Base-by-base conservation (phyloP, 805 yeast genomes). In the Wickerhamiella lipophila region DNA sequence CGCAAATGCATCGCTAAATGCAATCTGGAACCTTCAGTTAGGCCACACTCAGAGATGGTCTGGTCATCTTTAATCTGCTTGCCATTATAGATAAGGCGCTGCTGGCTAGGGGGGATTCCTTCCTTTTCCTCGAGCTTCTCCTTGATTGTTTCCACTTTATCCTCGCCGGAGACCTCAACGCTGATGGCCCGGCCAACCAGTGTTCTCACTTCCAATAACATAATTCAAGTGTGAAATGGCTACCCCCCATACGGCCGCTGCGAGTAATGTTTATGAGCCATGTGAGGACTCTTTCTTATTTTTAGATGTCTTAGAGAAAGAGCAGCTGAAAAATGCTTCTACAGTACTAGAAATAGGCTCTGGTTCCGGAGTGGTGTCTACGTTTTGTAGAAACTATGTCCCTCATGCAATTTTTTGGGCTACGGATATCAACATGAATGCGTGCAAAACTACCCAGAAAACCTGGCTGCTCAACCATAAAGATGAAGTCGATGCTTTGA, bases 81-180 rank as follows among this genome's bases (percentile, higher is more conserved):
- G 18, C 98, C 98, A 49, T 83, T 79, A 66, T 76, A 86, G 58
- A 89, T 81, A 55, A 89, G 77, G 56, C 95, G 77, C 66, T 92
- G 98, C 67, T 89, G 98, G 26, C 83, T 78, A 9, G 97, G 96
- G 2, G 97, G 96, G 49, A 89, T 89, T 1, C 97, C 98, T 64
- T 89, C 97, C 59, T 85, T 85, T 61, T 89, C 96, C 64, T 92
- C 97, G 69, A 89, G 77, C 62, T 82, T 76, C 62, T 89, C 96
- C 66, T 89, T 89, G 66, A 89, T 78, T 44, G 81, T 76, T 53
- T 77, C 74, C 51, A 84, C 73, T 54, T 62, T 62, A 50, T 65
- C 70, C 3, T 55, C 52, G 16, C 62, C 60, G 11, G 62, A 63
- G 15, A 68, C 59, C 22, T 57, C 58, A 22, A 58, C 52, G n/a